Evolutionary conservation across 768 basidiomycete species (phyloP).

Genomic region (Russula emetica): DNA sequence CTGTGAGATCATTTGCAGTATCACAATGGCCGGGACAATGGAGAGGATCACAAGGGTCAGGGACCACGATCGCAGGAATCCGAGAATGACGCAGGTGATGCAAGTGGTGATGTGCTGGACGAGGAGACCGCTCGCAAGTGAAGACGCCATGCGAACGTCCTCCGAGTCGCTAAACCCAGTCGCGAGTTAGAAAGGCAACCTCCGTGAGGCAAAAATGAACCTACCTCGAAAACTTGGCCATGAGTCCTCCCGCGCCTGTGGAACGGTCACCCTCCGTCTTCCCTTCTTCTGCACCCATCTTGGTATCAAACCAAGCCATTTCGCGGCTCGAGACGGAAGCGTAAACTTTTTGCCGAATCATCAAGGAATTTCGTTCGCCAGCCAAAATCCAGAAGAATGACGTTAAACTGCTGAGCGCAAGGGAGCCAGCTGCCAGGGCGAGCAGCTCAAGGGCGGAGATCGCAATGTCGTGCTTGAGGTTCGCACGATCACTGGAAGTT

Average conservation of each 20-base stretch:
- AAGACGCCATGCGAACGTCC: conserved; percentile 82
- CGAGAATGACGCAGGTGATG: conserved; percentile 74
- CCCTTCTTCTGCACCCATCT: conserved; percentile 57
- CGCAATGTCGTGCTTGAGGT: conserved; percentile 54
- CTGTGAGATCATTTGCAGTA: conserved; percentile 76
- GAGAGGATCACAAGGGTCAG: conserved; percentile 92
- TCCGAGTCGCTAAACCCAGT: conserved; percentile 74
- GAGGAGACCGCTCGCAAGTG: conserved; percentile 70
- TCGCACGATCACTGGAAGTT: conserved; percentile 43
- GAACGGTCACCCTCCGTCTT: conserved; percentile 45
- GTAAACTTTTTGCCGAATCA: conserved; percentile 66
- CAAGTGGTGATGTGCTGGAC: conserved; percentile 80
- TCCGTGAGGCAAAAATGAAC: neutral
- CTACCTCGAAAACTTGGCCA: conserved; percentile 88
- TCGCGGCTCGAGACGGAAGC: conserved; percentile 59
- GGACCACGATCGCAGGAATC: conserved; percentile 71
- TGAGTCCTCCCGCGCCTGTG: conserved; percentile 81
- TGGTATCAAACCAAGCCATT: conserved; percentile 89
- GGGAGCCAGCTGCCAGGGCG: conserved; percentile 57
- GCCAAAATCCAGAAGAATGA: conserved; percentile 82
- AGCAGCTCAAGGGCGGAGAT: conserved; percentile 62
- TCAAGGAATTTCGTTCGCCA: conserved; percentile 74
- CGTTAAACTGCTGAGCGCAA: conserved; percentile 70
- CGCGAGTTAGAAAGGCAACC: conserved; percentile 3
- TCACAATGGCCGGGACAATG: conserved; percentile 74